phyloP scores from a whole-genome alignment of 2,329 filamentous ascomycete species.

The Fonsecaea pedrosoi region DNA sequence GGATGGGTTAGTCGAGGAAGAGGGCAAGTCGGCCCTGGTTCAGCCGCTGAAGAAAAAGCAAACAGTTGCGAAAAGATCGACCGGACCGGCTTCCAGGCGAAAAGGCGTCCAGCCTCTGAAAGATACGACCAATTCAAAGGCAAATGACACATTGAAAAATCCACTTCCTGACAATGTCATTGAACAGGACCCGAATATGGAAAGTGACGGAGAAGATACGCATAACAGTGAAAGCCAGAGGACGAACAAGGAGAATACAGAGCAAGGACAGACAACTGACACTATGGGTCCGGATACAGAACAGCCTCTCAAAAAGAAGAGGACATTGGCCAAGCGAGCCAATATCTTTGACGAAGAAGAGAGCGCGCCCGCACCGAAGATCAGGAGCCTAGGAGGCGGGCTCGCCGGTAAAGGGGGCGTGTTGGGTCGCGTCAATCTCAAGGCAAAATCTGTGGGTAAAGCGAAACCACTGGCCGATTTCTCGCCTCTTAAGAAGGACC shows the following conservation, averaged over 20 bases:
- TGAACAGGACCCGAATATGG: conserved; percentile 39
- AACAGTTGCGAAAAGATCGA: conserved; percentile 16
- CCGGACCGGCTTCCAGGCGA: conserved; percentile 13
- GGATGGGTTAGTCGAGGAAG: conserved; percentile 30
- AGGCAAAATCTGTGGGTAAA: conserved; percentile 32
- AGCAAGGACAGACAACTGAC: conserved; percentile 14
- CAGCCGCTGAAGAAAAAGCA: conserved; percentile 22
- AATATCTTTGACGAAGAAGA: conserved; percentile 75
- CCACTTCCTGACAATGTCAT: conserved; percentile 40
- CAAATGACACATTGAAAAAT: conserved; percentile 42
- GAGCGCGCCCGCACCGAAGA: conserved; percentile 54
- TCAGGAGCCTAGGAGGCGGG: conserved; percentile 40
- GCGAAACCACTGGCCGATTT: conserved; percentile 61
- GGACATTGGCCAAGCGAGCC: conserved; percentile 68
- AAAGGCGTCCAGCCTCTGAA: conserved; percentile 41
- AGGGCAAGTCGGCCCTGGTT: conserved; percentile 6
- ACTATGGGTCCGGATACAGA: conserved; percentile 41
- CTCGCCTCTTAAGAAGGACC: conserved; percentile 75
- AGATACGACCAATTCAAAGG: conserved; percentile 51
- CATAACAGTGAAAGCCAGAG: conserved; percentile 11
- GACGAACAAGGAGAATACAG: conserved; percentile 29
- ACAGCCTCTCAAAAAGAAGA: conserved; percentile 68
- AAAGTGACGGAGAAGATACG: conserved; percentile 23
- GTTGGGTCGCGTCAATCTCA: conserved; percentile 40
- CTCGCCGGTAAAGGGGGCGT: conserved; percentile 25